Evolutionary conservation across 306 rosid genomes (phyloP), one percentile per base, ranked within the genome.

Genomic region (Acacia melanoxylon): DNA sequence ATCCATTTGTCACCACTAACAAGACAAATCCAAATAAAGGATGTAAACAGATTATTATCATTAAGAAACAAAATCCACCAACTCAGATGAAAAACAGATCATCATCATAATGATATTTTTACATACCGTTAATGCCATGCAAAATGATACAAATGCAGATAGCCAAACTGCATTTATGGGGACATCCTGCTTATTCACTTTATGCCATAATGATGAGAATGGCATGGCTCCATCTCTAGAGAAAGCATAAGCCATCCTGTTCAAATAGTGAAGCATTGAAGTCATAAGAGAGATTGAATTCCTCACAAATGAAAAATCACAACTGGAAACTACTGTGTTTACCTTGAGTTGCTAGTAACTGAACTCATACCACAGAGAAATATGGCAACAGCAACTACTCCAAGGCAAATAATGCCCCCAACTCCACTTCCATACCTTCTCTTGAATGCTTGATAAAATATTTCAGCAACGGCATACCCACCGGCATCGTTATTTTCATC

Each of bases 221-320:
- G 99, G 99, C 99, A 95, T 92, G 76, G 99, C 98, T 73, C 98
- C 99, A 72, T 95, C 99, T 84, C 99, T 92, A 62, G 99, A 95
- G 90, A 95, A 95, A 41, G 99, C 99, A 80, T 90, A 95, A 71
- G 88, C 98, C 99, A 95, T 93, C 87, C 98, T 92, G 83, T 74
- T 29, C 42, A 79, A 83, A 61, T 74, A 71, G 68, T 52, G 41
- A 71, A 78, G 61, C 80, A 67, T 83, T 14, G 27, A 62, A 81
- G 73, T 79, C 48, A 78, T 79, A 52, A 58, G 37, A 77, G 15
- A 78, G 19, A 22, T 46, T 37, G 20, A 77, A 31, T 68, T 74
- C 66, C 75, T 78, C 54, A 52, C 51, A 45, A 37, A 56, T 20
- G 63, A 37, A 80, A 83, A 62, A 19, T 35, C 16, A 40, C 41